Base-by-base conservation (phyloP, 2,329 filamentous ascomycete species). In the Apiospora arundinis region DNA sequence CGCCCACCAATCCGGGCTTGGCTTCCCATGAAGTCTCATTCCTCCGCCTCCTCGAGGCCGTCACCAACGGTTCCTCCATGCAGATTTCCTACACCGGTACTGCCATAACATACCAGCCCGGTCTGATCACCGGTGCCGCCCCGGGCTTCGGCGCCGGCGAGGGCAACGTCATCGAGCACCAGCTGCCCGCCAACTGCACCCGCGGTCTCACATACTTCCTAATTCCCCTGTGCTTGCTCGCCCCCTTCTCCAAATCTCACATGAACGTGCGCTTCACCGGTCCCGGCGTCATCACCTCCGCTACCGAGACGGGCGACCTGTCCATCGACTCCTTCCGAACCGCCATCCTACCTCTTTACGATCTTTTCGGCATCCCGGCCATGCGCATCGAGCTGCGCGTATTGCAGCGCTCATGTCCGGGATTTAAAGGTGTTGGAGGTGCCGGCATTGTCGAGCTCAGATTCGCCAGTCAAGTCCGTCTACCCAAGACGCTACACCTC, bases 11-110 rank as follows among this genome's bases (percentile, higher is more conserved):
- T 77, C 95, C 96, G 0, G 96, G 96, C 78, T 92, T 99, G 70
- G 92, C 94, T 70, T 92, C 94, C 67, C 93, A 97, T 85, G 96
- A 99, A 84, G 92, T 98, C 78, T 98, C 96, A 66, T 95, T 99
- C 82, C 89, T 99, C 44, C 95, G 96, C 71, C 92, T 99, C 23
- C 91, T 99, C 79, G 96, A 98, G 82, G 89, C 94, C 76, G 88
- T 99, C 77, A 99, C 96, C 79, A 99, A 99, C 86, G 96, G 96
- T 83, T 93, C 93, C 71, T 91, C 93, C 70, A 94, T 98, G 84
- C 95, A 98, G 79, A 97, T 99, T 76, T 97, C 95, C 14, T 96
- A 97, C 84, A 98, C 95, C 1, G 96, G 96, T 80, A 98, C 96
- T 0, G 95, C 94, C 0, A 89, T 99, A 70, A 92, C 95, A 48